phyloP scores from a whole-genome alignment of 768 basidiomycete species.

The Mycena kentingensis region DNA sequence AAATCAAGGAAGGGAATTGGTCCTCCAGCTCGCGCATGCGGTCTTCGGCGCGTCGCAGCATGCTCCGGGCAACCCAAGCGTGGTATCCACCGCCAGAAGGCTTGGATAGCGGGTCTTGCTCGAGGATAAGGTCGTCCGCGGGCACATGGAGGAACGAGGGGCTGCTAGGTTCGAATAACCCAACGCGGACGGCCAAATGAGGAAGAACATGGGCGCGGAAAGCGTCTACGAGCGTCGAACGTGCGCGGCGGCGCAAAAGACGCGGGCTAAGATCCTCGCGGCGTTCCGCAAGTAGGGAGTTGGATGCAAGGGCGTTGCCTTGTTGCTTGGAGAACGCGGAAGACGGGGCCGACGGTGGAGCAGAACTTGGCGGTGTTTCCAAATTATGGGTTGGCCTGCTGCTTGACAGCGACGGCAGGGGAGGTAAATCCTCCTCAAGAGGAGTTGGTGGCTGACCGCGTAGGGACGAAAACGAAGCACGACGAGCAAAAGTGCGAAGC shows the following conservation, averaged over 20 bases:
- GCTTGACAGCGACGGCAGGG: constrained; percentile 30
- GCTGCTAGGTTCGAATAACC: constrained; percentile 20
- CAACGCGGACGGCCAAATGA: constrained; percentile 45
- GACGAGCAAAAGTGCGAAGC: constrained; percentile 21
- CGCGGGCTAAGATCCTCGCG: constrained; percentile 31
- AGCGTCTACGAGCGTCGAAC: constrained; percentile 66
- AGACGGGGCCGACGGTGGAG: constrained; percentile 27
- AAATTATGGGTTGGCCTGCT: constrained; percentile 7
- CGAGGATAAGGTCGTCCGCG: constrained; percentile 11
- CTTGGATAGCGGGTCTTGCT: constrained; percentile 8
- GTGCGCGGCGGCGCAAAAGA: constrained; percentile 60
- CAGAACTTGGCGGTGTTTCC: constrained; percentile 25
- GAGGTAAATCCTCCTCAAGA: constrained; percentile 23
- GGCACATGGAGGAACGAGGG: constrained; percentile 24
- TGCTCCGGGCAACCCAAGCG: constrained; percentile 56
- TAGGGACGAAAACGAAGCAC: constrained; percentile 15
- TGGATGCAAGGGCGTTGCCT: constrained; percentile 10
- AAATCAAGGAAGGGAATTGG: constrained; percentile 6
- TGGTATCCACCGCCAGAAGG: constrained; percentile 43
- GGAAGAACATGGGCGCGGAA: constrained; percentile 63
- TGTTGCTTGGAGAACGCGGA: constrained; percentile 26
- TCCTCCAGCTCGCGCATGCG: constrained; percentile 42
- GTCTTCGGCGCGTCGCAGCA: constrained; percentile 48
- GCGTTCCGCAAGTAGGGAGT: constrained; percentile 5
- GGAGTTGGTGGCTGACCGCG: constrained; percentile 16